A percentile compares a stretch with the other conserved stretches of the same genome.
Evolutionary conservation across 495 filamentous ascomycete genomes (phyloP).

Genomic region (Stereocaulon alpinum): DNA sequence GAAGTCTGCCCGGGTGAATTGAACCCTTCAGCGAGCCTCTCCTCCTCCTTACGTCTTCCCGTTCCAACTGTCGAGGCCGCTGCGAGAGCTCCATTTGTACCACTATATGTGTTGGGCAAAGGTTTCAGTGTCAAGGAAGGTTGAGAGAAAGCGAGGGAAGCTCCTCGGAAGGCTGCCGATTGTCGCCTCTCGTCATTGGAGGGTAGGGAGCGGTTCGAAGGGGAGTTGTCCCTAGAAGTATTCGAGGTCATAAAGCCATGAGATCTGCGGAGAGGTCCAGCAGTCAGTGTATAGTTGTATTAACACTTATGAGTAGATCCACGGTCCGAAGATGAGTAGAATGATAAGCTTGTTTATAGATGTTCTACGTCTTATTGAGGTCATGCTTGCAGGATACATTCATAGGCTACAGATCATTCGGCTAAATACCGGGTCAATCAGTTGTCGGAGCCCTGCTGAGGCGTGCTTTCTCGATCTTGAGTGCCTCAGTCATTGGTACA

Average conservation of each 20-base stretch:
- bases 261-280: background rate
- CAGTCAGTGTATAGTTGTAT: background rate
- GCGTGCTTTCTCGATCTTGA: too few relatives aligned
- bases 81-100: constrained; percentile 36
- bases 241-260: constrained; percentile 13
- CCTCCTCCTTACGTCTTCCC: constrained; percentile 23
- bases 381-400: too few relatives aligned
- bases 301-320: too few relatives aligned
- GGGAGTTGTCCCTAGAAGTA: background rate
- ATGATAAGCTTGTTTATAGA: too few relatives aligned
- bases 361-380: too few relatives aligned
- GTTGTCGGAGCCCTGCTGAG: too few relatives aligned
- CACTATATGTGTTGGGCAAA: constrained; percentile 14
- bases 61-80: constrained; percentile 34
- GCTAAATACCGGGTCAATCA: too few relatives aligned
- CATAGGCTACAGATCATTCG: too few relatives aligned
- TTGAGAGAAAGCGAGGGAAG: constrained; percentile 15
- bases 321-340: too few relatives aligned
- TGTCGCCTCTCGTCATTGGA: constrained; percentile 8
- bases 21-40: background rate
- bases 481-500: too few relatives aligned
- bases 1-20: background rate
- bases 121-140: background rate
- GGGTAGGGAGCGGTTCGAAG: background rate
- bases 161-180: constrained; percentile 18